A percentile compares a stretch with the other conserved stretches of the same genome.
These are phyloP conservation scores for Botrytis tulipae DNA, from an alignment of 2,329 filamentous ascomycete genomes.

Conservation along the genomic window DNA sequence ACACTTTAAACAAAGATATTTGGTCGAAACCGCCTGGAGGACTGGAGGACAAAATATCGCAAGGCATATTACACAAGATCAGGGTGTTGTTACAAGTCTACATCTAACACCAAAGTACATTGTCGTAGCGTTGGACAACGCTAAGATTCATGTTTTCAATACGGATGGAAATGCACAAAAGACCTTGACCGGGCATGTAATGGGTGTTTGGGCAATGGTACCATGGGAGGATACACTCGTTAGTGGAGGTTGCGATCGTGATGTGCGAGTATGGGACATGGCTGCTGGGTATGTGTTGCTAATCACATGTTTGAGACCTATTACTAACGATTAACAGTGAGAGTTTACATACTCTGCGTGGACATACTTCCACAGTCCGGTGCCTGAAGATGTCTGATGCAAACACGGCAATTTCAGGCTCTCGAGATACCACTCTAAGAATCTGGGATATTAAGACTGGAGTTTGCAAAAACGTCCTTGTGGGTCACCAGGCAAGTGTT, in stretches of 20 bases:
- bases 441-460: slow-evolving; percentile 93
- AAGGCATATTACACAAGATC: slow-evolving; percentile 90
- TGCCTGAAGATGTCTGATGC: slow-evolving; percentile 97
- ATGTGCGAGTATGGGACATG: slow-evolving; percentile 96
- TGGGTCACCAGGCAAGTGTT: slow-evolving; percentile 94
- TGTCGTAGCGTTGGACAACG: slow-evolving; percentile 94
- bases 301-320: slow-evolving; percentile 34
- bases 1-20: slow-evolving; percentile 95
- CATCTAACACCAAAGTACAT: slow-evolving; percentile 96
- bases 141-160: slow-evolving; percentile 97
- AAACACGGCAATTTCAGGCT: slow-evolving; percentile 93
- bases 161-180: slow-evolving; percentile 84
- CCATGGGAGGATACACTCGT: slow-evolving; percentile 95
- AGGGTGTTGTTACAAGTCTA: slow-evolving; percentile 92
- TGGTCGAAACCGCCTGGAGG: slow-evolving; percentile 96
- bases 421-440: slow-evolving; percentile 87
- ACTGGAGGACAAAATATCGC: slow-evolving; percentile 82
- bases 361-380: slow-evolving; percentile 93
- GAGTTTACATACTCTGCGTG: slow-evolving; percentile 79
- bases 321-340: slow-evolving; percentile 47
- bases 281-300: slow-evolving; percentile 71
- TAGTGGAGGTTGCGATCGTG: slow-evolving; percentile 92
- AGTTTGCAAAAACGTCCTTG: slow-evolving; percentile 83
- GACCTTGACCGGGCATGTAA: slow-evolving; percentile 90
- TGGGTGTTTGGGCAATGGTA: slow-evolving; percentile 99